Evolutionary conservation across 345 rosid species (phyloP), one percentile per base, ranked within the genome.

Genomic region (Linum tenue): DNA sequence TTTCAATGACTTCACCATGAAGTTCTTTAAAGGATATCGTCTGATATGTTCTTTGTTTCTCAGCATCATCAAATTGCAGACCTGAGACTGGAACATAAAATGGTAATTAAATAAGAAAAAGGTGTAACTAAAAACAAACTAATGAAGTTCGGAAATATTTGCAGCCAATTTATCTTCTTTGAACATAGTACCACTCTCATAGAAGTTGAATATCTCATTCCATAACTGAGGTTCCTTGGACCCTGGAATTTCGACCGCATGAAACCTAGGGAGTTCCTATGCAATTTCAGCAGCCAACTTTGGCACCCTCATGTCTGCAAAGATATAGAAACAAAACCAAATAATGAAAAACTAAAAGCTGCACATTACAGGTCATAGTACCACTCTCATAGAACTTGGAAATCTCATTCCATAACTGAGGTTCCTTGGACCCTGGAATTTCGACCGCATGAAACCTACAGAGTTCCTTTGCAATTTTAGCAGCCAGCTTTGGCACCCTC

Each of bases 191-290:
- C 99, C 97, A 76, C 79, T 94, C 72, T 83, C 95, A 70, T 75
- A 88, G 73, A 94, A 90, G 83, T 83, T 90, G 73, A 83, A 80
- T 64, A 94, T 77, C 55, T 90, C 99, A 74, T 77, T 76, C 97
- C 97, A 94, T 16, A 90, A 80, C 73, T 94, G 96, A 73, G 99
- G 95, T 71, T 88, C 99, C 77, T 84, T 84, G 73, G 88, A 83
- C 50, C 97, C 95, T 10, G 99, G 92, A 69, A 94, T 81, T 66
- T 86, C 84, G 67, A 88, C 95, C 72, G 75, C 70, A 78, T 94
- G 97, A 80, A 90, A 94, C 74, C 66, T 85, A 36, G 56, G 81
- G 71, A 94, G 89, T 69, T 94, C 79, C 79, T 81, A 86, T 17
- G 99, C 95, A 67, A 94, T 88, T 78, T 85, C 84, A 50, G 92